Base-by-base conservation (phyloP, 768 basidiomycete species). In the Suillus placidus region DNA sequence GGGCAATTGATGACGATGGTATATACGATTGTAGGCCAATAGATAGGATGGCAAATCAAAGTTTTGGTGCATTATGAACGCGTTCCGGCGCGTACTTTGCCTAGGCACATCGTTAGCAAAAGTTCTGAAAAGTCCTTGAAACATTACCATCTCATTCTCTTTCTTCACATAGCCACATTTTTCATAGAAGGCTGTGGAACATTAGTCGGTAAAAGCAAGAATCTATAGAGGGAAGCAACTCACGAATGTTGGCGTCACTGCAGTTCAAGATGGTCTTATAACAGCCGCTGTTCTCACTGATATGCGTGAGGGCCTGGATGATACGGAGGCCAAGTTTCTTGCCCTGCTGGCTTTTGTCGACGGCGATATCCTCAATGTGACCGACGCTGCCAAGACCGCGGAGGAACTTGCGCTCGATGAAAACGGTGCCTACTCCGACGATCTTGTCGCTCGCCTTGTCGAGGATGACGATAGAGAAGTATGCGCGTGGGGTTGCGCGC, bases 211-310 rank as follows among this genome's bases (percentile, higher is more conserved):
- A 64, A 66, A 49, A 67, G 56, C 16, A 7, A 57, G 60, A 20
- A 34, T 2, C 56, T 34, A 66, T 43, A 42, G 61, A 55, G 51
- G 32, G n/a, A 51, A 52, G 26, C 30, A 42, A 88, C 95, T 78
- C 74, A 98, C 97, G 92, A 68, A 95, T 90, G 71, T 99, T 99
- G 62, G 84, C 83, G 67, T 94, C 88, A 74, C 85, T 93, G 76
- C 97, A 99, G 76, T 99, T 97, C 74, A 99, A 80, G 71, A 99
- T 99, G 18, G 95, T 95, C 89, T 99, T 99, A 81, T 99, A 99
- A 78, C 92, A 85, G 54, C 96, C 89, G 67, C 82, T 79, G 68
- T 76, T 80, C 85, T 95, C 91, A 76, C 93, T 92, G 72, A 99
- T 89, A 61, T 83, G 84, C 2, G 91, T 93, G 71, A 99, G 83